Base-by-base conservation (phyloP, 2,329 filamentous ascomycete genomes). In the Salinomyces thailandicus region DNA sequence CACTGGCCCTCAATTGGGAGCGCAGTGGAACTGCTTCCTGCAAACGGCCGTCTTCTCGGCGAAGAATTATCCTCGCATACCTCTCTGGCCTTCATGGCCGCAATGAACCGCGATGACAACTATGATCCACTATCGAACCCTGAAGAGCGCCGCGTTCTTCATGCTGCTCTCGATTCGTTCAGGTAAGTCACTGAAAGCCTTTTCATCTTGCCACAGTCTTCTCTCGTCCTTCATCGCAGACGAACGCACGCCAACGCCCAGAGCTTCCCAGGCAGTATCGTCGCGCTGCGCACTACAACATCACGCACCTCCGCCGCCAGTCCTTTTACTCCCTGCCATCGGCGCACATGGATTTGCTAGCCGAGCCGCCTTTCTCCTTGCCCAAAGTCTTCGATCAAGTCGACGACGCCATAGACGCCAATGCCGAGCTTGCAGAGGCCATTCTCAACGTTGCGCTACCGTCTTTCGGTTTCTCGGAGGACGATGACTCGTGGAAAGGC, bases 251-350 rank as follows among this genome's bases (percentile, higher is more conserved):
- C 26, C 35, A 18, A 30, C 30, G n/a, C 2, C 17, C n/a, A n/a
- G n/a, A 16, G 19, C 17, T 3, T 31, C n/a, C 9, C 43, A 60
- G 57, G 29, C 55, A 59, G 36, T 95, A 95, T 59, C 79, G 83
- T 46, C 81, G 79, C 51, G 75, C 78, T 16, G 82, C 87, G 4
- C 89, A 96, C 59, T 82, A 82, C 64, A 93, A 93, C 60, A 80
- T 83, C 46, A 96, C 89, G 4, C 89, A 96, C 60, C 72, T 87
- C 13, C 80, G 91, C 15, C 79, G 93, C 18, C 86, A 91, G 60
- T 81, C 85, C 11, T 95, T 98, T 62, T 98, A 96, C 59, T 83
- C 86, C 6, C 71, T 98, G 5, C 85, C 89, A 1, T 77, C 80
- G 40, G 67, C 72, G 1, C 87, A 98, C 58, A 91, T 85, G 78